Conservation (phyloP, 805 yeast genomes). For the Starmera dryadoides region DNA sequence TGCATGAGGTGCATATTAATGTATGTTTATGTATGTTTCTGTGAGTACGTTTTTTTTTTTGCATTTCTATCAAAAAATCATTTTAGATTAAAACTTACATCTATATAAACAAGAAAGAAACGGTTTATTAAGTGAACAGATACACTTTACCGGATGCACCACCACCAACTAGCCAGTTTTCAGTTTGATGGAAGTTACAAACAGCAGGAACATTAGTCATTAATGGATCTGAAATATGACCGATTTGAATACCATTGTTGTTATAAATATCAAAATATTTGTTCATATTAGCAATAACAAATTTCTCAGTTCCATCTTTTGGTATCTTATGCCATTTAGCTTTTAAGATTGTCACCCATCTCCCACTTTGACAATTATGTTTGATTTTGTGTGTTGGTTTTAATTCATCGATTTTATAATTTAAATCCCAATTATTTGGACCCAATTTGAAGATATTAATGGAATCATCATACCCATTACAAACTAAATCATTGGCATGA, state of each 20-base stretch:
- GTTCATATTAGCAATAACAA: constrained; percentile 91
- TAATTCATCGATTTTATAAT: constrained; percentile 26
- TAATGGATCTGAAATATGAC: constrained; percentile 54
- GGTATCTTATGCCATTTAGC: constrained; percentile 81
- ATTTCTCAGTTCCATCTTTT: constrained; percentile 65
- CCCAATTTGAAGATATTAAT: constrained; percentile 62
- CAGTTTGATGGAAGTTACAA: constrained; percentile 70
- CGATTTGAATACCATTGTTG: constrained; percentile 68
- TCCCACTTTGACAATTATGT: constrained; percentile 94
- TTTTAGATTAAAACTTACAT: no score
- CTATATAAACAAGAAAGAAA: neutral
- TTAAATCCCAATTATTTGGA: constrained; percentile 13
- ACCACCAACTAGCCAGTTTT: constrained; percentile 91
- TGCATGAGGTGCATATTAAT: no score
- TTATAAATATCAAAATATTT: constrained; percentile 78
- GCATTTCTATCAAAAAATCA: no score
- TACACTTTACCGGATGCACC: constrained; percentile 89
- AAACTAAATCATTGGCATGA: constrained; percentile 59
- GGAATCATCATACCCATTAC: constrained; percentile 91
- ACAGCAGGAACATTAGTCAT: constrained; percentile 95
- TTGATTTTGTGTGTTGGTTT: constrained; percentile 57
- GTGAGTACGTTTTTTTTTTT: no score
- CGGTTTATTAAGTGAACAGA: constrained; percentile 37
- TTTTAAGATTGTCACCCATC: constrained; percentile 92
- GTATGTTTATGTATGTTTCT: no score